Evolutionary conservation across 1,284 basidiomycete species (phyloP).

Genomic region (Wallemia ichthyophaga): DNA sequence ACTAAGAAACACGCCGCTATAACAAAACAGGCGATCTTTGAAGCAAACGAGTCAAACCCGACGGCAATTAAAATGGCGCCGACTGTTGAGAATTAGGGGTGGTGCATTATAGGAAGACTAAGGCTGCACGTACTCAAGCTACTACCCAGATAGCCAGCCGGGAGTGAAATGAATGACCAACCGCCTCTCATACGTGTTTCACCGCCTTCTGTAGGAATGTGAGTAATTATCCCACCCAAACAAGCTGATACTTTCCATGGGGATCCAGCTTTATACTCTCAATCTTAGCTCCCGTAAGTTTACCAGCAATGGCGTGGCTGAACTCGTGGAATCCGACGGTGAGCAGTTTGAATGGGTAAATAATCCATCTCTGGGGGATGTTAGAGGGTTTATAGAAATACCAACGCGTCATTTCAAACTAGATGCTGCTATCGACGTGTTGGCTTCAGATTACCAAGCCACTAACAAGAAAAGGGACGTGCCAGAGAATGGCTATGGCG

Average conservation of each 20-base stretch:
- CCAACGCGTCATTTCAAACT: no score
- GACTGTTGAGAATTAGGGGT: background rate
- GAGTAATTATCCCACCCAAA: no score
- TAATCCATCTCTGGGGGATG: background rate
- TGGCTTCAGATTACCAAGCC: no score
- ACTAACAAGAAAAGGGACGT: background rate
- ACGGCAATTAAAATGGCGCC: background rate
- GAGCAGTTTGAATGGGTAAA: background rate
- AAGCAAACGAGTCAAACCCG: background rate
- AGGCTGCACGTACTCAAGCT: background rate
- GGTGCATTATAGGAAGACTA: no score
- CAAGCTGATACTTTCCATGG: no score
- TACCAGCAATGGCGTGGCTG: background rate
- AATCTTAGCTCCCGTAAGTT: background rate
- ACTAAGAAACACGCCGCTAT: background rate
- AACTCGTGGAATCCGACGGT: slow-evolving; percentile 1
- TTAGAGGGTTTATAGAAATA: background rate
- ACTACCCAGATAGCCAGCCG: background rate
- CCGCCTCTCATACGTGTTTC: background rate
- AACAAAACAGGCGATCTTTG: background rate
- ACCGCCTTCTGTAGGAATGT: no score
- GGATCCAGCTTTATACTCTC: background rate
- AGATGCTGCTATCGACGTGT: no score
- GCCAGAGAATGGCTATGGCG: background rate
- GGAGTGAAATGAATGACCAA: background rate